A percentile compares a stretch with the other conserved stretches of the same genome.
Conservation (phyloP, 192 early-diverging fungal genomes). For the Dissophora ornata region DNA sequence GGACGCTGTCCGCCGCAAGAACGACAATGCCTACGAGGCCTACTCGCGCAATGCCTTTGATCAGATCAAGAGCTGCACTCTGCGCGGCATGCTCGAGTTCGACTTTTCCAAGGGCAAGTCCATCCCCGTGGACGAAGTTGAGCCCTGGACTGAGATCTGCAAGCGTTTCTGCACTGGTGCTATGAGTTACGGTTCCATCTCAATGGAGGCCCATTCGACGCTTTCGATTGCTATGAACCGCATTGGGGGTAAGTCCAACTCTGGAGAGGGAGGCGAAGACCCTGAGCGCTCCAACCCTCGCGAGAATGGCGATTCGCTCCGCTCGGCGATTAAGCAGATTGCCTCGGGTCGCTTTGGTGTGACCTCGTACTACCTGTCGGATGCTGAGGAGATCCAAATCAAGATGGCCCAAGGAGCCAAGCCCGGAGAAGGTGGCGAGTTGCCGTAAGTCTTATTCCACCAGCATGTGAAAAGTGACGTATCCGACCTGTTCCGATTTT, state of each 20-base stretch:
- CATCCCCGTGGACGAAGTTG: constrained; percentile 94
- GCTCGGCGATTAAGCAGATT: constrained; percentile 98
- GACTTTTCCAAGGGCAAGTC: constrained; percentile 75
- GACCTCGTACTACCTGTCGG: constrained; percentile 92
- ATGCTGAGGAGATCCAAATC: constrained; percentile 98
- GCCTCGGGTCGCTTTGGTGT: constrained; percentile 99
- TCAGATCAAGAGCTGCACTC: constrained; percentile 89
- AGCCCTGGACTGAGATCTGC: constrained; percentile 97
- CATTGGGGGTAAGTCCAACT: constrained; percentile 97
- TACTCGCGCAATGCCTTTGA: constrained; percentile 86
- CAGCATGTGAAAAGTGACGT: constrained; percentile 21
- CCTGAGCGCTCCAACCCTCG: constrained; percentile 78
- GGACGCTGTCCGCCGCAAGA: constrained; percentile 94
- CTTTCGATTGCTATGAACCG: constrained; percentile 96
- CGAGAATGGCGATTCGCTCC: constrained; percentile 81
- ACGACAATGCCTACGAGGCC: constrained; percentile 84
- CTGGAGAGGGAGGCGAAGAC: constrained; percentile 98
- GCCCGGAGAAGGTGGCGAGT: constrained; percentile 96
- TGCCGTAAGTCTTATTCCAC: constrained; percentile 56
- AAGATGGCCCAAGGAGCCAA: constrained; percentile 99
- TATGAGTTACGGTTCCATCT: constrained; percentile 99
- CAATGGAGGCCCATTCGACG: constrained; percentile 91
- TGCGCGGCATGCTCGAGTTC: constrained; percentile 95
- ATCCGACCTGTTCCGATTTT: constrained; percentile 19
- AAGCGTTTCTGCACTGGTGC: constrained; percentile 97